Evolutionary conservation across 2,329 filamentous ascomycete species (phyloP).

Genomic region (Xylaria sp.): DNA sequence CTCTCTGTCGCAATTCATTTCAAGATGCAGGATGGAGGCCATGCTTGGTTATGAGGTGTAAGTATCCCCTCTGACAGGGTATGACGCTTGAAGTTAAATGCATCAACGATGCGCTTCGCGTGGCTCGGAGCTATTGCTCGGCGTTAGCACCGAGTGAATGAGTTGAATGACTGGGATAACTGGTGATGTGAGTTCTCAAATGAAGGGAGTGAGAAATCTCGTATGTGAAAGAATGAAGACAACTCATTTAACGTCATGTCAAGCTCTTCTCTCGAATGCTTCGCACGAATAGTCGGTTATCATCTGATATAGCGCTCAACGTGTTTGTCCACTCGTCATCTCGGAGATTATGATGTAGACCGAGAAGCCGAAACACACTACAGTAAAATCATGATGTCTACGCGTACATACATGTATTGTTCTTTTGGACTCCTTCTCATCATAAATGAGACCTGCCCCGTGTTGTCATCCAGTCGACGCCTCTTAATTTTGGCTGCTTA

Average conservation of each 20-base stretch:
- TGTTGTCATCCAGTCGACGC: not conserved
- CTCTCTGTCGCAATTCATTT: not conserved
- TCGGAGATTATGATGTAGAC: not conserved
- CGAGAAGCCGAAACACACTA: not conserved
- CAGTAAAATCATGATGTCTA: not conserved
- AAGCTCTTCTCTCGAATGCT: not conserved
- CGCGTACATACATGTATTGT: not conserved
- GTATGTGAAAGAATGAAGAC: not conserved
- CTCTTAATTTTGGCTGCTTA: constrained; percentile 4
- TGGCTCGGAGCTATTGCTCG: not conserved
- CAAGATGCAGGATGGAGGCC: not conserved
- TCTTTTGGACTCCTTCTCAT: not conserved
- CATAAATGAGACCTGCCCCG: not conserved
- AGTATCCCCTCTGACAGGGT: not conserved
- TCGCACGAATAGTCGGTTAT: not conserved
- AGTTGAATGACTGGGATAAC: not conserved
- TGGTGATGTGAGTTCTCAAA: not conserved
- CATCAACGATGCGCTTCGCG: not conserved
- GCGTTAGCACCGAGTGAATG: not conserved
- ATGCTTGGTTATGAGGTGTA: not conserved
- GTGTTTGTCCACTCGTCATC: not conserved
- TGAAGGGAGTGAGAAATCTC: not conserved
- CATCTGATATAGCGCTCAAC: not conserved
- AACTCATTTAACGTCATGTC: not conserved
- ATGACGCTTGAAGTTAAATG: not conserved